Percentiles rank a stretch among this genome's conserved stretches.
Conservation (phyloP, 139 green algal species). For the Desmodesmus armatus region DNA sequence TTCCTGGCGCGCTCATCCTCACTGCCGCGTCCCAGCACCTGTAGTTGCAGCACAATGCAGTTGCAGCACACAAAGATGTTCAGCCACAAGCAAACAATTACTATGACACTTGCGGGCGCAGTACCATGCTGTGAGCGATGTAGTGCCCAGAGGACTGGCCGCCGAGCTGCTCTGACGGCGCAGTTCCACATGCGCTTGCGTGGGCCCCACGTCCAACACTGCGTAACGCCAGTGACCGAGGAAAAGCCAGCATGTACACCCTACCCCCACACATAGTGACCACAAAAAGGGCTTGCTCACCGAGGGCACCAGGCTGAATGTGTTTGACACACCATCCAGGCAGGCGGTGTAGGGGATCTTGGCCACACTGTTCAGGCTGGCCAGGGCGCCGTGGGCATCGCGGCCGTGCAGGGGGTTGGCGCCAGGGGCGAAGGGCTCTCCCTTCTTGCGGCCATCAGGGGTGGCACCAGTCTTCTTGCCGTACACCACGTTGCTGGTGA, state of each 20-base stretch:
- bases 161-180: no score
- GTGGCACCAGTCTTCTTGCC: slow-evolving; percentile 67
- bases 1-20: slow-evolving; percentile 57
- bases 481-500: slow-evolving; percentile 84
- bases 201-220: no score
- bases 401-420: slow-evolving; percentile 79
- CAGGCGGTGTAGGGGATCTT: slow-evolving; percentile 64
- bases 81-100: background rate
- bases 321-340: slow-evolving; percentile 83
- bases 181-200: no score
- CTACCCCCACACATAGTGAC: no score
- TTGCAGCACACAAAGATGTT: background rate
- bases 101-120: background rate
- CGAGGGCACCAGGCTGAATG: slow-evolving; percentile 77
- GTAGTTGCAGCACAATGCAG: background rate
- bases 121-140: background rate
- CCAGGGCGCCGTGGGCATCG: slow-evolving; percentile 73
- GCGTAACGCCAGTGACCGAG: no score
- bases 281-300: no score
- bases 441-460: slow-evolving; percentile 77
- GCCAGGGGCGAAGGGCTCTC: slow-evolving; percentile 73
- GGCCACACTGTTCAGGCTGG: slow-evolving; percentile 68
- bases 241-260: no score
- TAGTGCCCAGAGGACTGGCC: no score
- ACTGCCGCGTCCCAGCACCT: slow-evolving; percentile 60